Evolutionary conservation across 75 land plant genomes (phyloP), one percentile per base, ranked within the genome.

Genomic region (Selaginella tamariscina): DNA sequence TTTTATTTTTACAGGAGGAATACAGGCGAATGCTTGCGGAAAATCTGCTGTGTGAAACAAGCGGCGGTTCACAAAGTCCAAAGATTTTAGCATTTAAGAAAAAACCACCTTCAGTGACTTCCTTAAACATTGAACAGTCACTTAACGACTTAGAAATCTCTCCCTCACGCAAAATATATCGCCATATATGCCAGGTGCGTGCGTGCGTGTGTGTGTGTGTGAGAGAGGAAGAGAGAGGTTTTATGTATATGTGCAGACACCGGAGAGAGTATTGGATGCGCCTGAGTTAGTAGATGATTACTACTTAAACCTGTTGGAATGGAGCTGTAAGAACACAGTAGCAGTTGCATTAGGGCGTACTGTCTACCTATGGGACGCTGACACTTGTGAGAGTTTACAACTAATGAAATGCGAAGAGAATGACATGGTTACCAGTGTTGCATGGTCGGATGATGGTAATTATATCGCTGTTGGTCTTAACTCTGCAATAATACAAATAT

Each of bases 231-330:
- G 2, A 24, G 2, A 13, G 26, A 0, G 13, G n/a, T 18, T 15
- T 59, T 59, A 1, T 15, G 2, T n/a, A 24, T 65, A 21, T 66
- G 20, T 71, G 54, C 75, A 86, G 89, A 32, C 67, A 2, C 73
- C 86, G 68, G 77, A 74, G 33, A 54, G 75, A 65, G 56, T 79
- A 26, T 68, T 86, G 62, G 87, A 86, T 77, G 89, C 84, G n/a
- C 89, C 84, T 39, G 74, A 77, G 0, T 32, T 86, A 5, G 69
- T 65, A n/a, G 77, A 86, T 31, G 82, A 86, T 66, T 84, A 71
- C 78, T 84, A 84, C 71, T 67, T 82, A 23, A 84, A 84, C 73
- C 65, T 84, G 31, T 63, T 86, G 67, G 87, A 84, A 32, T 86
- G 89, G 89, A 80, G 89, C 27, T 74, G 64, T 32, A 76, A 73